Evolutionary conservation across 2,329 filamentous ascomycete species (phyloP).

Genomic region (Emericellopsis cladophorae): DNA sequence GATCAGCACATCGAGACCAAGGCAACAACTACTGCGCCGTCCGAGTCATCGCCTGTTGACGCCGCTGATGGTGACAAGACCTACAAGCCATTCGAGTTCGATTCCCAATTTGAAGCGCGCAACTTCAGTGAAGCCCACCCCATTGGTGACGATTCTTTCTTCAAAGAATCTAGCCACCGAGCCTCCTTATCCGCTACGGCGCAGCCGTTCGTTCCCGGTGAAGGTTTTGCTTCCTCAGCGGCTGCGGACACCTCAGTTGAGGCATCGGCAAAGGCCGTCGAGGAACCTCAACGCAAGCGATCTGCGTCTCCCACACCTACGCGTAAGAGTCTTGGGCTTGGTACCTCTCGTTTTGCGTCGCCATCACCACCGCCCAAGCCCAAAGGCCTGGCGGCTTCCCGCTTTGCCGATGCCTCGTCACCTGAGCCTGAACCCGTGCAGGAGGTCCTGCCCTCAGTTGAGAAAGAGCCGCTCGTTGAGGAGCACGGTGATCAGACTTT

Average conservation of each 20-base stretch:
- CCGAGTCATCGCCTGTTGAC: constrained; percentile 31
- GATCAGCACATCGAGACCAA: constrained; percentile 43
- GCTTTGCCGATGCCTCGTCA: constrained; percentile 27
- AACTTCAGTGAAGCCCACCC: constrained; percentile 39
- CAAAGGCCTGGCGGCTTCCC: constrained; percentile 28
- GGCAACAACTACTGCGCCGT: constrained; percentile 36
- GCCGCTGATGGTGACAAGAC: constrained; percentile 31
- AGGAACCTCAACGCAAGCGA: background rate
- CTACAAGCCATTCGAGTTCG: constrained; percentile 47
- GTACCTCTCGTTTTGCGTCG: constrained; percentile 33
- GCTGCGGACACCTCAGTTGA: background rate
- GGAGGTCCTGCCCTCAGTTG: background rate
- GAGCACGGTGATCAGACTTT: constrained; percentile 36
- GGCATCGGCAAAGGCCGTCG: background rate
- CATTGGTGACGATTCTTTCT: constrained; percentile 23
- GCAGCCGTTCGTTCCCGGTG: constrained; percentile 49
- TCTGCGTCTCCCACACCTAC: constrained; percentile 7
- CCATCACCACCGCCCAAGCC: constrained; percentile 24
- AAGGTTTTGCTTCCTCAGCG: constrained; percentile 12
- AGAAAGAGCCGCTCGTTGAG: background rate
- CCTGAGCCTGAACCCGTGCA: constrained; percentile 10
- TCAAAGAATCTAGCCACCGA: constrained; percentile 15
- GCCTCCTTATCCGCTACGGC: constrained; percentile 59
- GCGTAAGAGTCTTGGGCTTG: constrained; percentile 17
- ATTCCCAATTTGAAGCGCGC: constrained; percentile 30